Conservation (phyloP, 441 rosid species). For the Erodium trifolium region DNA sequence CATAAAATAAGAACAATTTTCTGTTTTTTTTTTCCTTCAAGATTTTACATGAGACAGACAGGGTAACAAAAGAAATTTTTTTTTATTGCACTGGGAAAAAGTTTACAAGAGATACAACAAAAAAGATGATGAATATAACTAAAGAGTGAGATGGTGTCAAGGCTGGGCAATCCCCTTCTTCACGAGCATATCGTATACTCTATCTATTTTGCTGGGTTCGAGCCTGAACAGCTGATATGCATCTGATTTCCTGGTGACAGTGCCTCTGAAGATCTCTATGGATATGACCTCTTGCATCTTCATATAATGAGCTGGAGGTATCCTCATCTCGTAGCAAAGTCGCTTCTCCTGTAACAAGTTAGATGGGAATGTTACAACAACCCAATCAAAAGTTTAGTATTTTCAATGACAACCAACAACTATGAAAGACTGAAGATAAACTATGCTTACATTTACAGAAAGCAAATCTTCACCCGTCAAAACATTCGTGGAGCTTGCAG, state of each 20-base stretch:
- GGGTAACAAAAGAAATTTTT: no score
- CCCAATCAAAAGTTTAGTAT: no score
- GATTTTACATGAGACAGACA: no score
- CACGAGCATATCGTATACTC: constrained; percentile 85
- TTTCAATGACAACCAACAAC: background rate
- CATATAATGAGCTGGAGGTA: constrained; percentile 68
- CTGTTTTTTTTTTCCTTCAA: no score
- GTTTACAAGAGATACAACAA: background rate
- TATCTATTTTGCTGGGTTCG: constrained; percentile 66
- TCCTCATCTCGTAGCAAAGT: constrained; percentile 34
- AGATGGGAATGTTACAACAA: background rate
- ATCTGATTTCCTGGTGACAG: constrained; percentile 59
- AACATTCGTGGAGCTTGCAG: constrained; percentile 41
- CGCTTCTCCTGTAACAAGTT: constrained; percentile 23
- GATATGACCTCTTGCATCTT: constrained; percentile 78
- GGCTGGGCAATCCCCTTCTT: constrained; percentile 82
- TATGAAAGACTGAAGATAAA: background rate
- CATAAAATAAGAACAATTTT: no score
- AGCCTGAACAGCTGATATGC: constrained; percentile 69
- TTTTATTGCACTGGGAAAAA: background rate
- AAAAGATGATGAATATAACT: no score
- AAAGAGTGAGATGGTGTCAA: constrained; percentile 20
- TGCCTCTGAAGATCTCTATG: constrained; percentile 65
- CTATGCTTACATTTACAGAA: constrained; percentile 48
- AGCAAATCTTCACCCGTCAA: constrained; percentile 57